Conservation (phyloP, 2,329 filamentous ascomycete species). For the Zasmidium cellare region DNA sequence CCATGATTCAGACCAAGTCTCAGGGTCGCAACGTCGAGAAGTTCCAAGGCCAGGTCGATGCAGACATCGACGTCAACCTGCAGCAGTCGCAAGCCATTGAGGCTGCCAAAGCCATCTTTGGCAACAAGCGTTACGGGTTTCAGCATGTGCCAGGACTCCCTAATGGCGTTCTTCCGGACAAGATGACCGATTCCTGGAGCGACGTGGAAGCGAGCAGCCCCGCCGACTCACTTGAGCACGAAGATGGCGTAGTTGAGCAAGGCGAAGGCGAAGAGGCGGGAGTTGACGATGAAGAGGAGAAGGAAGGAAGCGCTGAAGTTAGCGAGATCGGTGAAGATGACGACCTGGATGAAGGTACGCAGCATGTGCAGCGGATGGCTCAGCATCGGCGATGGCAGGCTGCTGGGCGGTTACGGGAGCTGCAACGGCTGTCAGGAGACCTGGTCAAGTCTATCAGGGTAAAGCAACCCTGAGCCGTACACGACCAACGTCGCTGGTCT, state of each 20-base stretch:
- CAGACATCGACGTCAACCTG: neutral
- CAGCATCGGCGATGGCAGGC: too few species aligned
- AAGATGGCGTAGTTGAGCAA: neutral
- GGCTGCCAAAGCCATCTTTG: neutral
- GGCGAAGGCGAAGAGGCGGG: neutral
- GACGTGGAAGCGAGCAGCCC: neutral
- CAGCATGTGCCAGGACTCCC: too few species aligned
- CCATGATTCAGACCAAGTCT: constrained; percentile 27
- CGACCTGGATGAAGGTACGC: neutral
- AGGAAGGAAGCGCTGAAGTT: neutral
- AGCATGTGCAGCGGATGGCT: neutral
- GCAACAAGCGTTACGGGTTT: too few species aligned
- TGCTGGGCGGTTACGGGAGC: too few species aligned
- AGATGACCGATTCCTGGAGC: neutral
- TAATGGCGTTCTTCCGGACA: too few species aligned
- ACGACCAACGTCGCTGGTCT: too few species aligned
- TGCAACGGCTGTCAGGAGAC: too few species aligned
- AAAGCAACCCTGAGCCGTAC: too few species aligned
- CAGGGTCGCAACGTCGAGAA: constrained; percentile 18
- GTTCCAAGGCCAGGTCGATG: neutral
- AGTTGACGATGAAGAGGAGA: neutral
- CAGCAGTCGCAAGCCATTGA: neutral
- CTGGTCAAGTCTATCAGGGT: too few species aligned
- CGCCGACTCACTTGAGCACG: neutral
- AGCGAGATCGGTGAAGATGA: neutral